Conservation (phyloP, 148 eudicot genomes). For the Camellia granthamiana region DNA sequence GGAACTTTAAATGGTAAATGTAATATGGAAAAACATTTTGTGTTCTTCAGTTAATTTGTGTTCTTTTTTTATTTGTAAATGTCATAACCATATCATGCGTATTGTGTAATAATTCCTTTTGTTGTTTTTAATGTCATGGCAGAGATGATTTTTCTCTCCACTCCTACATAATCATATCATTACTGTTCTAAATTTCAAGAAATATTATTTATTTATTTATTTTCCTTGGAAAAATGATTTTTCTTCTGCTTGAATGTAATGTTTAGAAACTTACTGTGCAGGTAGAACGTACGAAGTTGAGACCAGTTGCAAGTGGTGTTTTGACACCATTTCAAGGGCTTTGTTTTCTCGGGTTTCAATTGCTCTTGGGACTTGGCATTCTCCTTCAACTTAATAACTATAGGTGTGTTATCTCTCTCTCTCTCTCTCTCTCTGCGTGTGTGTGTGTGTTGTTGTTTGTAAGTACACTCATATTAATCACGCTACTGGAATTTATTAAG, state of each 20-base stretch:
- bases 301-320: constrained; percentile 84
- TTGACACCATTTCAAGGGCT: constrained; percentile 73
- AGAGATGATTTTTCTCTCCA: neutral
- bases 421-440: neutral
- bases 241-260: constrained; percentile 1
- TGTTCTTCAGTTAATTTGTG: neutral
- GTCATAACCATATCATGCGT: neutral
- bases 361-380: constrained; percentile 83
- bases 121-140: no score
- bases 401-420: constrained; percentile 40
- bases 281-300: constrained; percentile 74
- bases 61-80: no score
- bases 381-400: constrained; percentile 77
- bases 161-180: neutral
- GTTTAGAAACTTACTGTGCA: constrained; percentile 24
- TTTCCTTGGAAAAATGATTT: neutral
- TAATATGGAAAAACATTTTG: neutral
- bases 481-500: no score
- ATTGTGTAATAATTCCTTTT: neutral
- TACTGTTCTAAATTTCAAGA: neutral
- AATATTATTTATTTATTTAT: neutral
- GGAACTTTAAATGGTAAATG: no score
- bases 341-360: constrained; percentile 73
- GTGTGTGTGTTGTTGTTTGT: neutral
- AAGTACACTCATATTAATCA: neutral